These are phyloP conservation scores for Cylindrodendrum hubeiense DNA, from an alignment of 2,329 filamentous ascomycete species.

Conservation along the genomic window DNA sequence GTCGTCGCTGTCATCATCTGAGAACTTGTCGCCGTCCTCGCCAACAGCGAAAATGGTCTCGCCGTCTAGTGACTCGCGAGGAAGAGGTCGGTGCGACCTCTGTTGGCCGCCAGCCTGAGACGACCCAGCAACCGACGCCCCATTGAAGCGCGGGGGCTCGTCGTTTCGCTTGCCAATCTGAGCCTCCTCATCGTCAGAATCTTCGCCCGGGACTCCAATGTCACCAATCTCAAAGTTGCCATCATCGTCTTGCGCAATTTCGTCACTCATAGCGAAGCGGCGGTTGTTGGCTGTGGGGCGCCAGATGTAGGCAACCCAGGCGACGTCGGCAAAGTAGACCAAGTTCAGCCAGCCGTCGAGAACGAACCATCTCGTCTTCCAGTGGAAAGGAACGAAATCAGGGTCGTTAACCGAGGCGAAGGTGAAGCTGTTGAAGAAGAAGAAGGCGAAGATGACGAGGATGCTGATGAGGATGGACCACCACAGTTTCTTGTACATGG, in stretches of 20 bases:
- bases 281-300: conserved; percentile 96
- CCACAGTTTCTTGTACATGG: conserved; percentile 99
- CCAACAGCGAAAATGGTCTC: conserved; percentile 97
- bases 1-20: conserved; percentile 72
- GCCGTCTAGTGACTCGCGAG: conserved; percentile 75
- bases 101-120: conserved; percentile 41
- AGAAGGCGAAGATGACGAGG: conserved; percentile 96
- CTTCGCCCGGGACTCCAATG: conserved; percentile 78
- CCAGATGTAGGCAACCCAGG: conserved; percentile 96
- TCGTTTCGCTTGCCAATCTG: conserved; percentile 55
- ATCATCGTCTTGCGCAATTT: conserved; percentile 98
- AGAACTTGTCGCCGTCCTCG: conserved; percentile 86
- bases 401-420: conserved; percentile 88
- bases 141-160: conserved; percentile 40
- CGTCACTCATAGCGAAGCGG: conserved; percentile 98
- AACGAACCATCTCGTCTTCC: conserved; percentile 98
- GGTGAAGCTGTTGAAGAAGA: conserved; percentile 97
- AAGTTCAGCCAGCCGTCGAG: conserved; percentile 97
- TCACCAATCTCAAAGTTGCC: conserved; percentile 95
- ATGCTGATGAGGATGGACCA: conserved; percentile 96
- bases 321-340: conserved; percentile 94
- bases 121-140: conserved; percentile 38
- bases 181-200: conserved; percentile 70
- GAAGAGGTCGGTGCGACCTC: conserved; percentile 52
- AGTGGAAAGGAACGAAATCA: conserved; percentile 95